phyloP scores from a whole-genome alignment of 208 protist genomes.

The Naegleria lovaniensis region DNA sequence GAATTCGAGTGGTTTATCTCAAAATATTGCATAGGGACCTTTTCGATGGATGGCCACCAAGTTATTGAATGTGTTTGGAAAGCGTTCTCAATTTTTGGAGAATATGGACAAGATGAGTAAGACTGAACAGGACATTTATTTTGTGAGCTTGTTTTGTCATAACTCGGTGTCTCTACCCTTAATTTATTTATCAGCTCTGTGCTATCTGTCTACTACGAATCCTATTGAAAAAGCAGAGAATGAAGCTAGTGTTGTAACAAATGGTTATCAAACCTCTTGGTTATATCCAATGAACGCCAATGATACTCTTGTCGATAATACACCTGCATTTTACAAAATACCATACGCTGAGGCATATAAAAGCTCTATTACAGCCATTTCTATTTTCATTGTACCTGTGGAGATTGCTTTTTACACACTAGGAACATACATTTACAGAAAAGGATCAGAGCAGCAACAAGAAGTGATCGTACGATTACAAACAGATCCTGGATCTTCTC shows the following conservation, averaged over 20 bases:
- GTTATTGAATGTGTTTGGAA: not conserved
- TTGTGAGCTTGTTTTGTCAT: not conserved
- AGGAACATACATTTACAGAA: not conserved
- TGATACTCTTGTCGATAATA: not conserved
- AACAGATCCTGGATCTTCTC: no score
- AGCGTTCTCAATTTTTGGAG: not conserved
- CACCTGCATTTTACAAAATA: not conserved
- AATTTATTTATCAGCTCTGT: not conserved
- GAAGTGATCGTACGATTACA: not conserved
- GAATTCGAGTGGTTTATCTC: no score
- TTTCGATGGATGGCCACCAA: not conserved
- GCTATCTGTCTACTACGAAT: not conserved
- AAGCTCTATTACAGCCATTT: not conserved
- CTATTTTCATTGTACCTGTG: not conserved
- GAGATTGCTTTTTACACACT: not conserved
- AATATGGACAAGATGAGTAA: not conserved
- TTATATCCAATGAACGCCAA: not conserved
- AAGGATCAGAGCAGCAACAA: not conserved
- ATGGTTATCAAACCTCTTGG: no score
- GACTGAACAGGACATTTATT: not conserved
- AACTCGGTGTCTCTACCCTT: not conserved
- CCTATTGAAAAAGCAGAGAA: not conserved
- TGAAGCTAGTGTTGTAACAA: not conserved
- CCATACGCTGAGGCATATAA: not conserved
- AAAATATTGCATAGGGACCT: not conserved